phyloP scores from a whole-genome alignment of 768 basidiomycete species.

The Hygrocybe coccinea region DNA sequence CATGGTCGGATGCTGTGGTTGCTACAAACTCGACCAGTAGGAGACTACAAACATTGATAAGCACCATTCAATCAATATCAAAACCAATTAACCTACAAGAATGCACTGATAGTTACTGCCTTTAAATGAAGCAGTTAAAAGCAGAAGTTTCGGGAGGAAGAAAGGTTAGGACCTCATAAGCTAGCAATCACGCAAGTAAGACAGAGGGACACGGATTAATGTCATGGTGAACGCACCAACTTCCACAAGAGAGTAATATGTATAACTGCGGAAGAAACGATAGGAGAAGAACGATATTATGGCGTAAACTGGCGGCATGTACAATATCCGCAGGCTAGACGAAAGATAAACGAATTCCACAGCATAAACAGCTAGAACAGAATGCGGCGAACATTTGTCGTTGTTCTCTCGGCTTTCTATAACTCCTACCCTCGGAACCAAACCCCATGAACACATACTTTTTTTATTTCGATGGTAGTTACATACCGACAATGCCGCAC shows the following conservation, averaged over 20 bases:
- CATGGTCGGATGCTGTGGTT: constrained; percentile 55
- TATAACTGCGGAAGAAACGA: constrained; percentile 76
- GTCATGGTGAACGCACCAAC: constrained; percentile 28
- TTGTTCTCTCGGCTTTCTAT: constrained; percentile 66
- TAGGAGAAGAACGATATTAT: constrained; percentile 84
- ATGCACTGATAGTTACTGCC: constrained; percentile 82
- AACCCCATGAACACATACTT: not conserved
- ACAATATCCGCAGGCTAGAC: constrained; percentile 66
- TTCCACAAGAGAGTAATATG: constrained; percentile 44
- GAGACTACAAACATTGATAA: constrained; percentile 40
- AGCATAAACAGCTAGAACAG: not conserved
- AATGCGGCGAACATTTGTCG: constrained; percentile 59
- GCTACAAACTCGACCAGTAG: constrained; percentile 85
- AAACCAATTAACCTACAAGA: constrained; percentile 51
- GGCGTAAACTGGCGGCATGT: constrained; percentile 80
- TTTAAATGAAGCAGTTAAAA: constrained; percentile 24
- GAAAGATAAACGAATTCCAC: not conserved
- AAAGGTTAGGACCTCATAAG: constrained; percentile 54
- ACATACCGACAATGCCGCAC: constrained; percentile 57
- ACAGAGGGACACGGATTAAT: not conserved
- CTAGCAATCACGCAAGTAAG: constrained; percentile 31
- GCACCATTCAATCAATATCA: not conserved
- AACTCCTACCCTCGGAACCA: constrained; percentile 48
- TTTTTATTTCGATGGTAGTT: not conserved
- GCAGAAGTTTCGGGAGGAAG: not conserved